Evolutionary conservation across 1,284 basidiomycete genomes (phyloP).

Genomic region (Cryptococcus maquisensis): DNA sequence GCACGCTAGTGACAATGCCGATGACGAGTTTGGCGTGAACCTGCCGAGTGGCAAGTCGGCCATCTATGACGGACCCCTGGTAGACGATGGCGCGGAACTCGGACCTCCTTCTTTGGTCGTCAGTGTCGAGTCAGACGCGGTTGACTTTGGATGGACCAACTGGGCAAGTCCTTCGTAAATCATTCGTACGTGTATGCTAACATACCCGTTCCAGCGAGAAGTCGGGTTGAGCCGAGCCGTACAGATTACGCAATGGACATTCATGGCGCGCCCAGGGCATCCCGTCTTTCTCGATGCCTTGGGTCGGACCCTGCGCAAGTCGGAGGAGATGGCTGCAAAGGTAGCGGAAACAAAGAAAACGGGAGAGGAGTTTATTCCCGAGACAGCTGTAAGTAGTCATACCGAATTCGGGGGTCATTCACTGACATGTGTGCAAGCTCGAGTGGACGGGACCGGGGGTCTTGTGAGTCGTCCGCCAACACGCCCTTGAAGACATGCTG

Average conservation of each 20-base stretch:
- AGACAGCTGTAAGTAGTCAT: constrained; percentile 30
- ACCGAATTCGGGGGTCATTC: not conserved
- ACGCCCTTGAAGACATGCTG: not conserved
- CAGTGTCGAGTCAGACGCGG: constrained; percentile 35
- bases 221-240: constrained; percentile 30
- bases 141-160: constrained; percentile 35
- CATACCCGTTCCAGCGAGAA: constrained; percentile 14
- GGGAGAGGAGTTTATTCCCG: constrained; percentile 24
- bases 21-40: constrained; percentile 2
- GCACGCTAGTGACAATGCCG: not conserved
- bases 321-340: constrained; percentile 20
- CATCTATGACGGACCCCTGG: constrained; percentile 20
- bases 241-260: constrained; percentile 42
- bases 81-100: constrained; percentile 31
- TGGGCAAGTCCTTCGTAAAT: constrained; percentile 17
- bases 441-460: constrained; percentile 45
- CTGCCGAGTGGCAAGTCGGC: constrained; percentile 7
- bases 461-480: constrained; percentile 18
- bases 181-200: not conserved
- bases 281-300: constrained; percentile 39
- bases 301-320: constrained; percentile 27
- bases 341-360: constrained; percentile 16
- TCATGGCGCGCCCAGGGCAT: constrained; percentile 39
- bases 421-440: constrained; percentile 7
- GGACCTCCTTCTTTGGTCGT: constrained; percentile 29